Evolutionary conservation across 371 early-diverging fungal genomes (phyloP), one percentile per base, ranked within the genome.

Genomic region (Mucor irregularis): DNA sequence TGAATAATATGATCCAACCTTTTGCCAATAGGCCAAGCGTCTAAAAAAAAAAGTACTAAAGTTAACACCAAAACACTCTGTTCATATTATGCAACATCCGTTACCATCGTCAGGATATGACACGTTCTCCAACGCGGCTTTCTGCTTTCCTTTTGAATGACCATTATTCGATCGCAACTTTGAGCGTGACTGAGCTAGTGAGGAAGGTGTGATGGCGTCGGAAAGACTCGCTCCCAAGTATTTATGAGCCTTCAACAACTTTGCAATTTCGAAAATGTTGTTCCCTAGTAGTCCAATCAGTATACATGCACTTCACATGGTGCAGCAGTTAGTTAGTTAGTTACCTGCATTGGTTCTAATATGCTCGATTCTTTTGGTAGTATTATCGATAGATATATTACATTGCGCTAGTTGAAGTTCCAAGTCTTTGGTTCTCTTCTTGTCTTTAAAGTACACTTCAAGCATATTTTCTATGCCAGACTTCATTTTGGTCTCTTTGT

Each of bases 391-490:
- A 34, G 74, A 66, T 17, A 49, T 49, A 48, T 69, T 71, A 19
- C 66, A 77, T 4, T 30, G 62, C 49, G 74, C 76, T 29, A 84
- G 54, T 56, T 82, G 71, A 5, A 64, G 53, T 62, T 82, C 82
- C 31, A 84, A 64, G 29, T 81, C 77, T 48, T 78, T 80, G 33
- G 76, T 71, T n/a, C 76, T 67, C 48, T 76, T 79, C 30, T 72
- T 79, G n/a, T 68, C 73, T 35, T 71, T 74, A 14, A 74, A 59
- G 40, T 71, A 77, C 0, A 75, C 78, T 59, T 79, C 72, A 5
- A 79, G 56, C 80, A 79, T 79, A 34, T 70, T 74, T 35, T 79
- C 80, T 16, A 74, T 78, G 17, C 79, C 79, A 16, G 71, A 47
- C 37, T 78, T 75, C 61, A 76, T 60, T 55, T 78, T 78, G 24